Conservation (phyloP, 176 grass and related monocot species). For the Dendrocalamus sinicus region DNA sequence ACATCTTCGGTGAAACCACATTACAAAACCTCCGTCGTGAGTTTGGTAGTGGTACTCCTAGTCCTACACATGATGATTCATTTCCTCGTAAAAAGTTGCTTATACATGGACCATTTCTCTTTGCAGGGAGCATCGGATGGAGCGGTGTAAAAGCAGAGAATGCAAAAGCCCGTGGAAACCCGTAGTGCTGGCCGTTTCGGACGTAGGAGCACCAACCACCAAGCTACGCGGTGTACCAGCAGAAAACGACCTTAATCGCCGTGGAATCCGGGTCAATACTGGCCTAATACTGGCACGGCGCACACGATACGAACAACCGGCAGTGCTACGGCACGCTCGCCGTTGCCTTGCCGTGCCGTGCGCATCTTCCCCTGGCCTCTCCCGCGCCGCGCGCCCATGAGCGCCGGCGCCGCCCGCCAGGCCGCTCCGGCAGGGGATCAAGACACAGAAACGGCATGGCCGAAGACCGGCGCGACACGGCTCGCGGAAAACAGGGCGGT, state of each 20-base stretch:
- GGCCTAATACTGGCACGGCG: background rate
- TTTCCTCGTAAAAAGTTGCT: background rate
- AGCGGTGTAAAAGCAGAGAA: background rate
- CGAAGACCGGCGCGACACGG: background rate
- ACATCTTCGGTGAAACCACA: background rate
- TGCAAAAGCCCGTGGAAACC: background rate
- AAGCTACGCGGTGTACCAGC: background rate
- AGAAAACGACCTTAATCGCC: background rate
- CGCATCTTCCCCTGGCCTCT: background rate
- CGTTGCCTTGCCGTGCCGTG: background rate
- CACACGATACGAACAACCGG: background rate
- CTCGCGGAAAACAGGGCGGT: background rate
- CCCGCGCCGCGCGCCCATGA: background rate
- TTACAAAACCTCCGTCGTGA: background rate
- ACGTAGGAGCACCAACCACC: background rate
- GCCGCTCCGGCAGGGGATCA: background rate
- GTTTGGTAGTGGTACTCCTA: background rate
- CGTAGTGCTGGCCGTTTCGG: background rate
- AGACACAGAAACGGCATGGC: background rate
- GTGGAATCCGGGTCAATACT: constrained; percentile 1
- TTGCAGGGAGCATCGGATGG: background rate
- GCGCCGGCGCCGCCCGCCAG: background rate
- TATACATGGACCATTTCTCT: background rate
- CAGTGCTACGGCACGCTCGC: background rate
- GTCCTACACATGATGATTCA: background rate